Evolutionary conservation across 2,329 filamentous ascomycete genomes (phyloP).

Genomic region (Endocalyx cinctus): DNA sequence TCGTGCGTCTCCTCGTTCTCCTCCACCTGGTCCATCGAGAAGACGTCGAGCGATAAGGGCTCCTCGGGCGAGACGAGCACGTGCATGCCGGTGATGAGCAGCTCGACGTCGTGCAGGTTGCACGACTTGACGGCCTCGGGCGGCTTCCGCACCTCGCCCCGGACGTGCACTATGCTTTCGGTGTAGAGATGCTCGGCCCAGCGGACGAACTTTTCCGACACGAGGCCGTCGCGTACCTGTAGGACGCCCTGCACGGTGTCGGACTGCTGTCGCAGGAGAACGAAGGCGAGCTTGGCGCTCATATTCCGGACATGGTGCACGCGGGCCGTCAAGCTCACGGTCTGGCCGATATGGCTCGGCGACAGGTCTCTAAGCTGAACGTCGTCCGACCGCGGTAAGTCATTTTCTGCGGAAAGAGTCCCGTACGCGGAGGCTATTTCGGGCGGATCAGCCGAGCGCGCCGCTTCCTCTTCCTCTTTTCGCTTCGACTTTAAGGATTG

Average conservation of each 20-base stretch:
- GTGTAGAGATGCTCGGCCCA: conserved; percentile 80
- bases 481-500: conserved; percentile 28
- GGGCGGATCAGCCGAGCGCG: conserved; percentile 19
- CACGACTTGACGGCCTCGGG: conserved; percentile 72
- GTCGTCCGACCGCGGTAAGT: conserved; percentile 35
- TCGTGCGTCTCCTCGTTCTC: conserved; percentile 29
- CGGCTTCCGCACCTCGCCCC: conserved; percentile 67
- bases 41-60: conserved; percentile 47
- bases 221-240: conserved; percentile 45
- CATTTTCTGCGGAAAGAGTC: conserved; percentile 31
- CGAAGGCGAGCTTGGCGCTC: conserved; percentile 77
- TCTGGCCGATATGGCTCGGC: conserved; percentile 50
- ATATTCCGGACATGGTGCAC: conserved; percentile 77
- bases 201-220: conserved; percentile 72
- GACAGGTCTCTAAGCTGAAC: conserved; percentile 20
- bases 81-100: conserved; percentile 58
- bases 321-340: conserved; percentile 64
- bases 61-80: conserved; percentile 45
- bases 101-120: conserved; percentile 69
- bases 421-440: conserved; percentile 23
- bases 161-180: conserved; percentile 74
- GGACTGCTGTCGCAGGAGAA: conserved; percentile 81
- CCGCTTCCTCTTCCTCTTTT: conserved; percentile 29
- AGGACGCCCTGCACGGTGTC: conserved; percentile 82
- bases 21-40: conserved; percentile 36